Conservation (phyloP, 192 early-diverging fungal genomes). For the Linnemannia zychae region DNA sequence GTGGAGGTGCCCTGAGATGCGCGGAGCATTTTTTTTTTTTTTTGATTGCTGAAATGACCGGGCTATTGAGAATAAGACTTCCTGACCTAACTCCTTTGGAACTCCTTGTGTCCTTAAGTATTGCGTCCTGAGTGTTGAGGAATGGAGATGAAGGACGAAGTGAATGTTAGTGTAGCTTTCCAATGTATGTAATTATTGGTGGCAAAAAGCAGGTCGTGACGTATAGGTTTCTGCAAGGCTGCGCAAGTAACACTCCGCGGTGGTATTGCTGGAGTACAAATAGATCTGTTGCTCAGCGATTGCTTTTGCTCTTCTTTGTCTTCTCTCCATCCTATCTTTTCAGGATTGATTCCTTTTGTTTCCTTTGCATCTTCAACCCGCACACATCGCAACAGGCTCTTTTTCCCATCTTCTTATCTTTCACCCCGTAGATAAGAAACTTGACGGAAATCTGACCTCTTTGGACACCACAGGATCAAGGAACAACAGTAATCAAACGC, state of each 20-base stretch:
- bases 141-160: background rate
- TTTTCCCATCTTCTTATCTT: background rate
- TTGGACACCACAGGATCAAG: background rate
- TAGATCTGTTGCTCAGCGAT: background rate
- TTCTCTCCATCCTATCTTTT: constrained; percentile 9
- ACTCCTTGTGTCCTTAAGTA: background rate
- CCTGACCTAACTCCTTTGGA: background rate
- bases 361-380: background rate
- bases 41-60: too few relatives aligned
- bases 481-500: background rate
- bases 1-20: background rate
- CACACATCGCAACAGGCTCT: background rate
- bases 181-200: background rate
- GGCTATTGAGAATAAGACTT: background rate
- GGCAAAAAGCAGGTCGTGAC: background rate
- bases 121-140: background rate
- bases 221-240: background rate
- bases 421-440: background rate
- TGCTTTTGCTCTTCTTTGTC: constrained; percentile 2
- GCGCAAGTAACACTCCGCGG: background rate
- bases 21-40: background rate
- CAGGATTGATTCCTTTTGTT: background rate
- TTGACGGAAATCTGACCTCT: background rate
- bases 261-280: background rate
- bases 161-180: too few relatives aligned